Evolutionary conservation across 108 stramenopile genomes (phyloP).

Genomic region (Hondaea fermentalgiana): DNA sequence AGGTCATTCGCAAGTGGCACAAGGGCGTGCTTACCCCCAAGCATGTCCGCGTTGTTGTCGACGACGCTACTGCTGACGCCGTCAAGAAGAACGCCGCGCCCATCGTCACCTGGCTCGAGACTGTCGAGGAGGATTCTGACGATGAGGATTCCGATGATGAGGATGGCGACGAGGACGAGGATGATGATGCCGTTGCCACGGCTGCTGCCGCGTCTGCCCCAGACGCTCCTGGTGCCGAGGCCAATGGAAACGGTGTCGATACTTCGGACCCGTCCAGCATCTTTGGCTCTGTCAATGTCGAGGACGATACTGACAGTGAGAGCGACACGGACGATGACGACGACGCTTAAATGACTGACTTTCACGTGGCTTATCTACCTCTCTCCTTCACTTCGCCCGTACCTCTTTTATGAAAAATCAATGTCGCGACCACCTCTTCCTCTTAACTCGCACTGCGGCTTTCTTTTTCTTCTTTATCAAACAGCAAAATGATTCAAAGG

Average conservation of each 20-base stretch:
- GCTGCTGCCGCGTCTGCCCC: background rate
- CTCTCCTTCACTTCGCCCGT: too few species aligned
- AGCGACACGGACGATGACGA: constrained; percentile 10
- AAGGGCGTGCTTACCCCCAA: constrained; percentile 27
- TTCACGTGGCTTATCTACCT: too few species aligned
- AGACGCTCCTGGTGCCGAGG: background rate
- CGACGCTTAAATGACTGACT: background rate
- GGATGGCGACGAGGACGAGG: background rate
- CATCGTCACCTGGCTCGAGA: constrained; percentile 15
- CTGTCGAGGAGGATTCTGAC: constrained; percentile 19
- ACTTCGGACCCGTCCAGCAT: background rate
- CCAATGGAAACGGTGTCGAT: background rate
- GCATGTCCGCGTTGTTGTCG: background rate
- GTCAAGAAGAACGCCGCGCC: constrained; percentile 2
- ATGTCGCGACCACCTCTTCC: too few species aligned
- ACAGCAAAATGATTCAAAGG: too few species aligned
- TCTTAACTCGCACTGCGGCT: too few species aligned
- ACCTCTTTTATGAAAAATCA: too few species aligned
- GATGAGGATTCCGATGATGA: background rate
- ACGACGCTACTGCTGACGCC: background rate
- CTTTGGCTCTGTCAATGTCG: background rate
- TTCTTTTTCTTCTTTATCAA: too few species aligned
- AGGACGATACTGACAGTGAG: background rate
- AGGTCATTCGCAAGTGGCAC: constrained; percentile 73
- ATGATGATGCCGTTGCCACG: background rate